A percentile compares a stretch with the other conserved stretches of the same genome.
These are phyloP conservation scores for Cucumis variabilis DNA, from an alignment of 331 rosid genomes.

Conservation along the genomic window DNA sequence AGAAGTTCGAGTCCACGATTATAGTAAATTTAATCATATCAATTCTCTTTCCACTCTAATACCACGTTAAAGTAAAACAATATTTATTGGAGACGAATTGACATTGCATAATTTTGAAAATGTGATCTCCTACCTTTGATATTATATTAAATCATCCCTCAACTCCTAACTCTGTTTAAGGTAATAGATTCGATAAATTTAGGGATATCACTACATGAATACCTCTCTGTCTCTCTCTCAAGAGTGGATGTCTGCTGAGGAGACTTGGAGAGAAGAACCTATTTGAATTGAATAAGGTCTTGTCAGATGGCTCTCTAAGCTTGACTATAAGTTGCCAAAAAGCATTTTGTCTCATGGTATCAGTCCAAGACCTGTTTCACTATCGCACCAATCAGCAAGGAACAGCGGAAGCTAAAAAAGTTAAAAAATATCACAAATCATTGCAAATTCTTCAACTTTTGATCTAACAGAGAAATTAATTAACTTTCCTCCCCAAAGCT, in stretches of 20 bases:
- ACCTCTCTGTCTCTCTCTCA: too few species aligned
- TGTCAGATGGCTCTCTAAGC: neutral
- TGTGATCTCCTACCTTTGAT: too few species aligned
- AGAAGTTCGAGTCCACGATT: too few species aligned
- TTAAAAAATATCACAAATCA: neutral
- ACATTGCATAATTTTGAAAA: neutral
- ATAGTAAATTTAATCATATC: too few species aligned
- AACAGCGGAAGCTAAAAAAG: neutral
- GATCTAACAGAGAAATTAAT: slow-evolving; percentile 5
- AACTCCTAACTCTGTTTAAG: too few species aligned
- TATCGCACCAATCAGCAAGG: neutral
- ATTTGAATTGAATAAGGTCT: slow-evolving; percentile 6
- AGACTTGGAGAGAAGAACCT: neutral
- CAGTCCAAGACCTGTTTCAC: slow-evolving; percentile 25
- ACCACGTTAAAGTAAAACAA: too few species aligned
- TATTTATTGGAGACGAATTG: neutral
- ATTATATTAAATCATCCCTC: too few species aligned
- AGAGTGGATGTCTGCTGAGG: neutral
- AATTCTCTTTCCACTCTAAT: too few species aligned
- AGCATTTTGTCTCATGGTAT: slow-evolving; percentile 24
- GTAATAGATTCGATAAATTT: too few species aligned
- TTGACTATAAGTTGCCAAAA: slow-evolving; percentile 24
- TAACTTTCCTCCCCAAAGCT: neutral
- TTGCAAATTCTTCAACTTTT: slow-evolving; percentile 10
- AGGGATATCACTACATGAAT: too few species aligned